Evolutionary conservation across 2,329 filamentous ascomycete species (phyloP), one percentile per base, ranked within the genome.

Genomic region (Mycosphaerella sp.): DNA sequence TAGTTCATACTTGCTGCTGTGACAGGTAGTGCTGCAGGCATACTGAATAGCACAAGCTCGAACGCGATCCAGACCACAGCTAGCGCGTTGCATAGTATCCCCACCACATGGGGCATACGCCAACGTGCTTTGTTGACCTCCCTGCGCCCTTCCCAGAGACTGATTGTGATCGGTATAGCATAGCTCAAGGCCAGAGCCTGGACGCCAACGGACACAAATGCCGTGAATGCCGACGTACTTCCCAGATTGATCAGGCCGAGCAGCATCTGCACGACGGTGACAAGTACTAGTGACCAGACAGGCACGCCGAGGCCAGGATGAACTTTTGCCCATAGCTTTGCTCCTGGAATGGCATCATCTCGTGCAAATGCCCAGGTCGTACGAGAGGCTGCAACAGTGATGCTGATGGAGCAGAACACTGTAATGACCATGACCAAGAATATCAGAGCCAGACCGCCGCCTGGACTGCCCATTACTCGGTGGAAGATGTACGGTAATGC

Each of bases 151-250:
- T 75, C 66, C 35, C 73, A 64, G 30, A 57, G 41, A 27, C 52
- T 55, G n/a, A 59, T 44, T 6, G 42, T 49, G 39, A 82, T 80
- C 1, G 79, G 79, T 16, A 81, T 77, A 0, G 73, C 75, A 53
- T 82, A 82, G 0, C 73, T 75, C 4, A 78, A 70, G 0, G 79
- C 77, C 21, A 82, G 67, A 0, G 73, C 77, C 47, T 81, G 78
- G 14, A 81, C 78, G 2, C 78, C 78, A 2, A 81, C 77, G 1
- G 73, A 76, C 9, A 73, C 71, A 49, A 77, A 76, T 1, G 74
- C 75, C 0, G 70, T 74, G 58, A 77, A 77, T 2, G 75, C 74
- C 39, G 68, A 71, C 1, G 69, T 67, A 45, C 68, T 73, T 4
- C 75, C 75, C 1, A 78, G 65, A 45, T 76, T 75, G 59, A 77